These are phyloP conservation scores for Pyrus hybrid DNA, from an alignment of 331 rosid species.

Conservation along the genomic window DNA sequence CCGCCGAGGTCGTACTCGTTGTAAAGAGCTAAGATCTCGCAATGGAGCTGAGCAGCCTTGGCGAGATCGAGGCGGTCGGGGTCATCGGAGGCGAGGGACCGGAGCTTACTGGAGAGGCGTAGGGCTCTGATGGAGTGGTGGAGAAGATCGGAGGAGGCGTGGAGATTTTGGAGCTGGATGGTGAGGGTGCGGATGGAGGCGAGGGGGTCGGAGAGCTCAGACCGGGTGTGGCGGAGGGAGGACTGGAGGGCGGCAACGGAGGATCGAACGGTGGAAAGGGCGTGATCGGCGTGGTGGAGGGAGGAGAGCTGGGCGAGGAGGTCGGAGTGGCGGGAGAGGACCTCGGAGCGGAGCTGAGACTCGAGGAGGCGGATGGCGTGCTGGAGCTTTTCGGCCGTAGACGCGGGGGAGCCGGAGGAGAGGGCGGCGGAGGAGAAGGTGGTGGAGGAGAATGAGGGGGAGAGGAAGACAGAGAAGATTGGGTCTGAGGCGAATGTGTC, in stretches of 20 bases:
- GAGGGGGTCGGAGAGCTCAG: conserved; percentile 84
- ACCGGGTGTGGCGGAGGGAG: conserved; percentile 80
- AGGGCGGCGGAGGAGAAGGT: conserved; percentile 97
- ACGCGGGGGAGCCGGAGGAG: conserved; percentile 96
- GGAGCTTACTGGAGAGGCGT: conserved; percentile 83
- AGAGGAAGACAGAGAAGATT: conserved; percentile 86
- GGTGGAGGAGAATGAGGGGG: conserved; percentile 72
- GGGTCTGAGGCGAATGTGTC: conserved; percentile 85
- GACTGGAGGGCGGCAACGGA: conserved; percentile 73
- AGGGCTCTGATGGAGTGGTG: conserved; percentile 79
- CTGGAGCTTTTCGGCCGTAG: conserved; percentile 96
- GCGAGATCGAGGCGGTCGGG: conserved; percentile 80
- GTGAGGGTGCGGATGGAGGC: conserved; percentile 53
- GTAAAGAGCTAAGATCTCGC: conserved; percentile 66
- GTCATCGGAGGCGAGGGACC: conserved; percentile 53
- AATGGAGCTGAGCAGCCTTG: conserved; percentile 86
- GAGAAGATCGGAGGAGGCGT: conserved; percentile 63
- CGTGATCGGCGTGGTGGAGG: conserved; percentile 79
- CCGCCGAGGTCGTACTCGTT: conserved; percentile 69
- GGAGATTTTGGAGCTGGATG: conserved; percentile 70
- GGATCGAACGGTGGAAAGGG: conserved; percentile 83
- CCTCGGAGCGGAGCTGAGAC: conserved; percentile 87
- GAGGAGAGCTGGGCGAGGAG: conserved; percentile 91
- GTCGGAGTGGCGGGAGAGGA: conserved; percentile 85
- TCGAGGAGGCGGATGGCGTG: conserved; percentile 88